These are phyloP conservation scores for Lycium barbarum DNA, from an alignment of 257 asterid genomes.

Conservation along the genomic window DNA sequence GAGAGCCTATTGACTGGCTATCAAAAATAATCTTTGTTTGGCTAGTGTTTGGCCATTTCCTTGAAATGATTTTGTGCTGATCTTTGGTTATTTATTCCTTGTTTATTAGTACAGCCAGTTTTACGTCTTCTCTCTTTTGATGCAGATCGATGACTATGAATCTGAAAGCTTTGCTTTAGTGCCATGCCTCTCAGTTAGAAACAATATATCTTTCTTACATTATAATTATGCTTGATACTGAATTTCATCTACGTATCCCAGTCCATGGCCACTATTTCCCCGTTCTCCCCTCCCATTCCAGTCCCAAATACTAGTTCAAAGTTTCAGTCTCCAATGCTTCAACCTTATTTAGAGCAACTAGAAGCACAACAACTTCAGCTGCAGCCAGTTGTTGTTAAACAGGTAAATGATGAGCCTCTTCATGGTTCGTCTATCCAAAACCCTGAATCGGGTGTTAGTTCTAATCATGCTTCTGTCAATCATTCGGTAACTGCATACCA, in stretches of 20 bases:
- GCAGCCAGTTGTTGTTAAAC: slow-evolving; percentile 12
- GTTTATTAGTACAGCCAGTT: not conserved
- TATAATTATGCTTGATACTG: not conserved
- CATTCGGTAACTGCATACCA: slow-evolving; percentile 11
- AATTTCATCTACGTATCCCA: not conserved
- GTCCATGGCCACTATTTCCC: not conserved
- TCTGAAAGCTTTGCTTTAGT: slow-evolving; percentile 2
- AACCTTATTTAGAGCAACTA: not conserved
- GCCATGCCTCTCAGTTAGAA: not conserved
- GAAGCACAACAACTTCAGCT: slow-evolving; percentile 15
- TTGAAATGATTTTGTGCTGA: not conserved
- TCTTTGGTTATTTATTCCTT: slow-evolving; percentile 14
- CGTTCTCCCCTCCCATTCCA: slow-evolving; percentile 13
- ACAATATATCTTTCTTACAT: slow-evolving; percentile 3
- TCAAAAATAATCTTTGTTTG: not conserved
- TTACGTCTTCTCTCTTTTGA: not conserved
- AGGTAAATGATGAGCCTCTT: slow-evolving; percentile 15
- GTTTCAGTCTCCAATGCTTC: slow-evolving; percentile 15
- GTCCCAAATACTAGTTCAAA: slow-evolving; percentile 22
- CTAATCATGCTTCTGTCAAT: not conserved
- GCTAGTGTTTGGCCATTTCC: not conserved
- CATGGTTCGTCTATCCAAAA: not conserved
- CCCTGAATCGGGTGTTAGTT: not conserved
- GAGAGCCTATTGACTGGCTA: not conserved
- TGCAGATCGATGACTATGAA: slow-evolving; percentile 19